phyloP scores from a whole-genome alignment of 495 filamentous ascomycete species.

The Aspergillus kassunensis region DNA sequence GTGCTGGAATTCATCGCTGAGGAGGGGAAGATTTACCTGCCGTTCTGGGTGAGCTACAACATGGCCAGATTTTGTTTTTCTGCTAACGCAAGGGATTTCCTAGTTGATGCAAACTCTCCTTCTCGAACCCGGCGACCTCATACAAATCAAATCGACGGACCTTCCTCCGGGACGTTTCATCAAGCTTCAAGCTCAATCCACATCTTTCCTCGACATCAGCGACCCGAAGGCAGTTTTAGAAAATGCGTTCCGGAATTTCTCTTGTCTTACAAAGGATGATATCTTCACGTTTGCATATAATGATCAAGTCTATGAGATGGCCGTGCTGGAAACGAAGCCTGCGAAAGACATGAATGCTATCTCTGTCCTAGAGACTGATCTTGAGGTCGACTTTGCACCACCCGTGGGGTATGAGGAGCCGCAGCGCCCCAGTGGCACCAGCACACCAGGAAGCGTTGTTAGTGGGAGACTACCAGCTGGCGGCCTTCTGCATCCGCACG shows the following conservation, averaged over 20 bases:
- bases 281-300: slow-evolving; percentile 95
- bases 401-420: slow-evolving; percentile 93
- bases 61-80: not conserved
- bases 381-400: slow-evolving; percentile 91
- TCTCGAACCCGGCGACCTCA: slow-evolving; percentile 85
- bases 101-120: slow-evolving; percentile 91
- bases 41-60: slow-evolving; percentile 71
- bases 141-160: slow-evolving; percentile 91
- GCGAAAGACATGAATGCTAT: slow-evolving; percentile 69
- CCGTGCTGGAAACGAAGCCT: slow-evolving; percentile 89
- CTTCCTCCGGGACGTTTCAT: slow-evolving; percentile 84
- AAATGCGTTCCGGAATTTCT: slow-evolving; percentile 91
- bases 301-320: slow-evolving; percentile 85
- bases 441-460: slow-evolving; percentile 62
- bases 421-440: slow-evolving; percentile 54
- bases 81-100: slow-evolving; percentile 5
- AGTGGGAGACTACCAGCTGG: slow-evolving; percentile 59
- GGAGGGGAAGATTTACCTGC: slow-evolving; percentile 93
- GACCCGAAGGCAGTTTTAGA: slow-evolving; percentile 98
- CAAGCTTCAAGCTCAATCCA: slow-evolving; percentile 91
- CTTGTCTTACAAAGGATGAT: slow-evolving; percentile 85
- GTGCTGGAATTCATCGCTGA: slow-evolving; percentile 97
- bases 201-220: slow-evolving; percentile 88
- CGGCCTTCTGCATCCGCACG: slow-evolving; percentile 72
- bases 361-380: slow-evolving; percentile 91